These are phyloP conservation scores for Chrysoporthe austroafricana DNA, from an alignment of 2,329 filamentous ascomycete species.

Conservation along the genomic window DNA sequence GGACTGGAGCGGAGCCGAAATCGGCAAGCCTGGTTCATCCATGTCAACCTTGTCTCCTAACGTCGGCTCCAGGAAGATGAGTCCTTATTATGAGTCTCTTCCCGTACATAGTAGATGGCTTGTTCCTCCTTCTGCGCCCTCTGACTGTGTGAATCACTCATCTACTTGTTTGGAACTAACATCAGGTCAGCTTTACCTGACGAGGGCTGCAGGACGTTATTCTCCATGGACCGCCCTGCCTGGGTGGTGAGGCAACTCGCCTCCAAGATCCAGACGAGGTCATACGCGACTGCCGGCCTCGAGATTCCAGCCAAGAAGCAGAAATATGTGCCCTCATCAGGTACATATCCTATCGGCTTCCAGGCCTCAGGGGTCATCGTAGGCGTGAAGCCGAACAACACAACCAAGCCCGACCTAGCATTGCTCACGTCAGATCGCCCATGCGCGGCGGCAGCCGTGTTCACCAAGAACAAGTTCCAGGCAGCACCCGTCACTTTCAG, in stretches of 20 bases:
- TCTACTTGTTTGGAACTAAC: background rate
- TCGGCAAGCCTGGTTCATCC: conserved; percentile 9
- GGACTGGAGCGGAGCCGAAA: conserved; percentile 12
- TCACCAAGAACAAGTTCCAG: conserved; percentile 98
- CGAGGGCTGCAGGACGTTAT: background rate
- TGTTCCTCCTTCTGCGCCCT: background rate
- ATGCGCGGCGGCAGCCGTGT: conserved; percentile 87
- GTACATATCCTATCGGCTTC: conserved; percentile 91
- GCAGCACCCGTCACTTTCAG: conserved; percentile 92
- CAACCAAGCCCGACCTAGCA: conserved; percentile 86
- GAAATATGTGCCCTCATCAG: conserved; percentile 85
- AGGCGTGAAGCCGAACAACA: conserved; percentile 92
- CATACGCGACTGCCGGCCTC: conserved; percentile 25
- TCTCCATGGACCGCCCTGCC: conserved; percentile 27
- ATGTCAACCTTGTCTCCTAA: conserved; percentile 13
- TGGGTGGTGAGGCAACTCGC: conserved; percentile 29
- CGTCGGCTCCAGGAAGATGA: conserved; percentile 8
- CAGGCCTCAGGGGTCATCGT: conserved; percentile 84
- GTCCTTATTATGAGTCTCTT: background rate
- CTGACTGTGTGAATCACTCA: background rate
- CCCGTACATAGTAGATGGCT: background rate
- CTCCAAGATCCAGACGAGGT: conserved; percentile 35
- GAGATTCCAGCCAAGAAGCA: conserved; percentile 76
- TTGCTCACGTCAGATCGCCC: conserved; percentile 85
- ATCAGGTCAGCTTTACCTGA: background rate